Evolutionary conservation across 345 rosid species (phyloP).

Genomic region (Raphanus sativus): DNA sequence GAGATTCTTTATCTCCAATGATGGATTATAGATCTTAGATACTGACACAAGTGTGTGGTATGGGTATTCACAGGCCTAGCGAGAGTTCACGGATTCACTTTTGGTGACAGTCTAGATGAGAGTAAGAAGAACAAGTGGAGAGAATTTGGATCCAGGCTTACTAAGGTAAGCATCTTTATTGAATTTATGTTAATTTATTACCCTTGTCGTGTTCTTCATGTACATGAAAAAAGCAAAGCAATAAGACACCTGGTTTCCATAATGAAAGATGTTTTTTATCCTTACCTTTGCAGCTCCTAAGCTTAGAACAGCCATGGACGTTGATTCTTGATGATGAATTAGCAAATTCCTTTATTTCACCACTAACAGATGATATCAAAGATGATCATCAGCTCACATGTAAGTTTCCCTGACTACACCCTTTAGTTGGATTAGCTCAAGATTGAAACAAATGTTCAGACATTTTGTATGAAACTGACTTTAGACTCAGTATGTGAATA

Average conservation of each 20-base stretch:
- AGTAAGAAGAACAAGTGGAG: conserved; percentile 65
- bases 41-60: background rate
- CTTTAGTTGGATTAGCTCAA: background rate
- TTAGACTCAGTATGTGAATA: background rate
- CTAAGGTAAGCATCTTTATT: conserved; percentile 49
- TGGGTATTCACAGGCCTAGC: conserved; percentile 65
- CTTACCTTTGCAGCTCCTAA: conserved; percentile 55
- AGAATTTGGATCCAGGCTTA: conserved; percentile 64
- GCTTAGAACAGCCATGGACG: conserved; percentile 71
- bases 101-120: conserved; percentile 87
- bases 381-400: conserved; percentile 81
- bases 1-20: background rate
- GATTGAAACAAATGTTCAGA: too few relatives aligned
- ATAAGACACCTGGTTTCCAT: background rate
- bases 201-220: background rate
- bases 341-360: conserved; percentile 88
- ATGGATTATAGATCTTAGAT: background rate
- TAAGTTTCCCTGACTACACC: conserved; percentile 39
- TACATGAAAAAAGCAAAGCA: background rate
- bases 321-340: conserved; percentile 82
- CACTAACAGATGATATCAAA: conserved; percentile 73
- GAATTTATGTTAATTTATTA: background rate
- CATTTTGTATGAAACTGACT: background rate
- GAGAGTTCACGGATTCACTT: conserved; percentile 92
- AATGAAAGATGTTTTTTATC: background rate